A percentile compares a stretch with the other conserved stretches of the same genome.
Conservation (phyloP, 2,329 filamentous ascomycete genomes). For the Aspergillus sclerotialis region DNA sequence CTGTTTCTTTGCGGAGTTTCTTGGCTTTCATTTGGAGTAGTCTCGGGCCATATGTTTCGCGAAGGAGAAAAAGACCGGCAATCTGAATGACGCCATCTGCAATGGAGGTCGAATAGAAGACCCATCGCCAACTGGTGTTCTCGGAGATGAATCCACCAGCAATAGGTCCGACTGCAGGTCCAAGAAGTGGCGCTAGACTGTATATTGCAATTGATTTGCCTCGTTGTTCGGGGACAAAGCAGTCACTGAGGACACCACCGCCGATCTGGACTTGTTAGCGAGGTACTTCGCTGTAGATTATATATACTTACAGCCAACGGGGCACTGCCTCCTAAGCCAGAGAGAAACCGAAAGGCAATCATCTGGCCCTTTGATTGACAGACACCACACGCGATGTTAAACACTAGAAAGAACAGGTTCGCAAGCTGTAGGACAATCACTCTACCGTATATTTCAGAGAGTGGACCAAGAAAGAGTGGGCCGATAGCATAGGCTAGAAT, state of each 20-base stretch:
- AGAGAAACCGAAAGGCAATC: conserved; percentile 52
- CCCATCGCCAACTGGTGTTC: conserved; percentile 64
- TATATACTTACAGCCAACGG: conserved; percentile 40
- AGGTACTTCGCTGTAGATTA: not conserved
- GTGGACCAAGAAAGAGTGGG: conserved; percentile 45
- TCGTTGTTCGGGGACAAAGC: conserved; percentile 55
- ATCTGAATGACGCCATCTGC: conserved; percentile 55
- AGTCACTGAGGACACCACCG: conserved; percentile 49
- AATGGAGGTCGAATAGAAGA: conserved; percentile 63
- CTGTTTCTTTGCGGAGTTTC: conserved; percentile 37
- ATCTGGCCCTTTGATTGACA: conserved; percentile 47
- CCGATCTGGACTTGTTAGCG: conserved; percentile 29
- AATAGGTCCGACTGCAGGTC: conserved; percentile 60
- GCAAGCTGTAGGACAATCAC: conserved; percentile 48
- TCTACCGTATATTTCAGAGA: conserved; percentile 52
- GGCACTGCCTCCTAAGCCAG: conserved; percentile 53
- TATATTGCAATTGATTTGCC: conserved; percentile 58
- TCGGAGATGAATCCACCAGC: conserved; percentile 59
- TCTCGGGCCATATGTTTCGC: conserved; percentile 60
- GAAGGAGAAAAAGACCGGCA: conserved; percentile 54
- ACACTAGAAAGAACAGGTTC: conserved; percentile 51
- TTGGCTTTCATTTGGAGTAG: conserved; percentile 54
- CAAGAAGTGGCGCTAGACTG: conserved; percentile 56
- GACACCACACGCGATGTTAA: conserved; percentile 55
- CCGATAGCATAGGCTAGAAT: conserved; percentile 49